phyloP scores from a whole-genome alignment of 75 land plant genomes.

The Pinus albicaulis region DNA sequence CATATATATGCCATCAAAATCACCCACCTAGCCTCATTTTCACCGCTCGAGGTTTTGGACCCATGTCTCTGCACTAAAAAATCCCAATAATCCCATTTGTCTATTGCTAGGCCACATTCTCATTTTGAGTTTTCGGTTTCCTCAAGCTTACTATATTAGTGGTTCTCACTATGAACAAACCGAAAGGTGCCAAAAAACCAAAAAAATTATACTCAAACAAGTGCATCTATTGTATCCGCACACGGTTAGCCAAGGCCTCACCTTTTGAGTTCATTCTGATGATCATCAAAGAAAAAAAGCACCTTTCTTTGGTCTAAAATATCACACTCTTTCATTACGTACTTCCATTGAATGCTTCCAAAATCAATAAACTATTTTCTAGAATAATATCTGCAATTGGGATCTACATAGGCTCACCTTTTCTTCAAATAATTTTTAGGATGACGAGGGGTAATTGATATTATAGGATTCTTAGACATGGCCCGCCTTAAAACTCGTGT shows the following conservation, averaged over 20 bases:
- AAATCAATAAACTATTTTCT: slow-evolving; percentile 85
- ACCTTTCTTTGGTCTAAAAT: slow-evolving; percentile 62
- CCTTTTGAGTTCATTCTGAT: slow-evolving; percentile 45
- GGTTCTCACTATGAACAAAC: not conserved
- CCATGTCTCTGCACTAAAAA: too few relatives aligned
- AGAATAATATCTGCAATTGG: slow-evolving; percentile 75
- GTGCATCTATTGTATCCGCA: too few relatives aligned
- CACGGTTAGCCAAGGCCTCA: slow-evolving; percentile 7
- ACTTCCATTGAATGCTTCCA: slow-evolving; percentile 69
- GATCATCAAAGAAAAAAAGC: too few relatives aligned
- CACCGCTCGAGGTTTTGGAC: too few relatives aligned
- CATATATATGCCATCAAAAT: too few relatives aligned
- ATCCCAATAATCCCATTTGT: too few relatives aligned
- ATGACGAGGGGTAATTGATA: slow-evolving; percentile 77
- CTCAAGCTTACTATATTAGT: too few relatives aligned
- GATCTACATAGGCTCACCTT: slow-evolving; percentile 88
- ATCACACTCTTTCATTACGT: slow-evolving; percentile 58
- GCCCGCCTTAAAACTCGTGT: slow-evolving; percentile 93
- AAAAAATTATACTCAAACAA: too few relatives aligned
- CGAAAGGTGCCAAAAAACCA: too few relatives aligned
- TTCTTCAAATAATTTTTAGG: slow-evolving; percentile 81
- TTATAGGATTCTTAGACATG: slow-evolving; percentile 5
- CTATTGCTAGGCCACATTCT: too few relatives aligned
- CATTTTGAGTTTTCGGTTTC: too few relatives aligned
- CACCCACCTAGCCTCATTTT: too few relatives aligned